These are phyloP conservation scores for Astrothelium subdiscretum DNA, from an alignment of 495 filamentous ascomycete species.

Conservation along the genomic window DNA sequence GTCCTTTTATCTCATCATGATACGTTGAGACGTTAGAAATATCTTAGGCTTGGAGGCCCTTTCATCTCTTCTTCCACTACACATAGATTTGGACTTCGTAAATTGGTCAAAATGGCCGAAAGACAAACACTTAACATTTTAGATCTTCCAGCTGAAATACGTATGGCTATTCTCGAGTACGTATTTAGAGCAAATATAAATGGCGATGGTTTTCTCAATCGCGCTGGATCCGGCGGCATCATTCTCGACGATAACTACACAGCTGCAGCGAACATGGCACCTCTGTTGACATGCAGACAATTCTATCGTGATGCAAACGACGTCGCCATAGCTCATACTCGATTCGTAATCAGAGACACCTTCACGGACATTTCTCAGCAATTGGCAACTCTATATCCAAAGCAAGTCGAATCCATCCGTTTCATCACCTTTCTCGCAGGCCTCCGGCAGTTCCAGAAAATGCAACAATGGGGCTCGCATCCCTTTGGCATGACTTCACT, in stretches of 20 bases:
- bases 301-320: constrained; percentile 17
- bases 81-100: neutral
- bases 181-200: constrained; percentile 7
- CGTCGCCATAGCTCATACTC: constrained; percentile 16
- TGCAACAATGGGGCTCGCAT: constrained; percentile 17
- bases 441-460: constrained; percentile 16
- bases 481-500: constrained; percentile 19
- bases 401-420: constrained; percentile 16
- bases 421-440: constrained; percentile 19
- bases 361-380: constrained; percentile 12
- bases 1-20: too few relatives aligned
- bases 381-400: constrained; percentile 9
- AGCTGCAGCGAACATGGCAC: constrained; percentile 5
- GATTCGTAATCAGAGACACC: constrained; percentile 17
- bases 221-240: constrained; percentile 4
- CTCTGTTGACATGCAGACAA: constrained; percentile 21
- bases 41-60: neutral
- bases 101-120: neutral
- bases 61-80: too few relatives aligned
- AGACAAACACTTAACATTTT: constrained; percentile 1
- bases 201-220: constrained; percentile 8
- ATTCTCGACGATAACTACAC: constrained; percentile 17
- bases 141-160: constrained; percentile 15
- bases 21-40: neutral
- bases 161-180: constrained; percentile 10